These are phyloP conservation scores for Ophiostoma ulmi DNA, from an alignment of 2,329 filamentous ascomycete genomes.

Conservation along the genomic window DNA sequence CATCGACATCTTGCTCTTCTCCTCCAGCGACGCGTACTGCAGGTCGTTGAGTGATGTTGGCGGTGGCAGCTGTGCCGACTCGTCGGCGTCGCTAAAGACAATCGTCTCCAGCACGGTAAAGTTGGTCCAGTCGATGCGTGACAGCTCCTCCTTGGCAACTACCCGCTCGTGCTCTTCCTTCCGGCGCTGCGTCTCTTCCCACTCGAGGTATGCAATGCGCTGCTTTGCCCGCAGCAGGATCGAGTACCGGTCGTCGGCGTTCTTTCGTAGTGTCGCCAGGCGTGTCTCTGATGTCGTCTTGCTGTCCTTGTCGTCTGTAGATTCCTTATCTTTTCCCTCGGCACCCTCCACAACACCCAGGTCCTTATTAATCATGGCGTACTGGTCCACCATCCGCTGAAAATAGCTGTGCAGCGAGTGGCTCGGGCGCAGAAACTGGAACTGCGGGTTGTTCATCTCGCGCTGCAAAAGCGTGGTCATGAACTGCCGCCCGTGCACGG, in stretches of 20 bases:
- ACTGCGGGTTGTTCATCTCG: constrained; percentile 86
- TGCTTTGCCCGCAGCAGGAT: constrained; percentile 76
- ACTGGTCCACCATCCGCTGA: constrained; percentile 86
- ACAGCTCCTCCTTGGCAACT: constrained; percentile 68
- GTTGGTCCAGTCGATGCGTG: constrained; percentile 95
- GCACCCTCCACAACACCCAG: constrained; percentile 13
- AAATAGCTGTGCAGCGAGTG: constrained; percentile 97
- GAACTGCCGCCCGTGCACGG: constrained; percentile 86
- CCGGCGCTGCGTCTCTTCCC: constrained; percentile 70
- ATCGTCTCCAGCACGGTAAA: constrained; percentile 96
- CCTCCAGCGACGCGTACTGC: constrained; percentile 89
- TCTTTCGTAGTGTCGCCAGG: constrained; percentile 66
- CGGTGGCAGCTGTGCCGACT: constrained; percentile 77
- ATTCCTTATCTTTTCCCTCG: neutral
- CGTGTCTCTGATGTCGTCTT: constrained; percentile 43
- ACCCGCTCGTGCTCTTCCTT: constrained; percentile 83
- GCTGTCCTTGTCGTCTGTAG: neutral
- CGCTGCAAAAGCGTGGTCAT: constrained; percentile 85
- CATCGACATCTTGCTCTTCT: constrained; percentile 82
- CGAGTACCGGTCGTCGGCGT: constrained; percentile 72
- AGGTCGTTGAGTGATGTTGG: constrained; percentile 87
- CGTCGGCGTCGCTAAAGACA: constrained; percentile 82
- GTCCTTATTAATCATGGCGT: constrained; percentile 62
- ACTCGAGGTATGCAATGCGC: constrained; percentile 81
- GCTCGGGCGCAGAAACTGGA: constrained; percentile 90